Conservation (phyloP, 495 filamentous ascomycete species). For the Cercophora newfieldiana region DNA sequence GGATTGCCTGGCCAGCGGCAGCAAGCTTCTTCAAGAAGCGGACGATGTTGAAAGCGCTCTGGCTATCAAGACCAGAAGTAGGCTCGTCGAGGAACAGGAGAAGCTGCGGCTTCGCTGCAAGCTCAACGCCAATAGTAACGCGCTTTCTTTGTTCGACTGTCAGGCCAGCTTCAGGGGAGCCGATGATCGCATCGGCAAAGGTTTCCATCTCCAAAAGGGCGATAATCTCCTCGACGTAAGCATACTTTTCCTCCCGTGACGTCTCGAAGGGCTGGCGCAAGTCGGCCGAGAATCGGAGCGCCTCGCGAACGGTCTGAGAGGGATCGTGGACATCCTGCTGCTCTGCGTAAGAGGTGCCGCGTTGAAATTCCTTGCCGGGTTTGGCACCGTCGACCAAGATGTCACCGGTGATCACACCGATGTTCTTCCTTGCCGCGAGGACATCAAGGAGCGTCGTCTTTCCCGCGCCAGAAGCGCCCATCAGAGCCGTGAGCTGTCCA, state of each 20-base stretch:
- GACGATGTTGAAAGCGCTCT: slow-evolving; percentile 85
- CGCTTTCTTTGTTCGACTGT: slow-evolving; percentile 90
- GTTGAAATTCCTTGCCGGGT: slow-evolving; percentile 70
- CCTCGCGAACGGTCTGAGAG: slow-evolving; percentile 79
- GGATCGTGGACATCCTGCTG: slow-evolving; percentile 81
- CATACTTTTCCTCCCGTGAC: slow-evolving; percentile 70
- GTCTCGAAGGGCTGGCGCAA: slow-evolving; percentile 74
- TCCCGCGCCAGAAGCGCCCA: slow-evolving; percentile 85
- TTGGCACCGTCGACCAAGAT: slow-evolving; percentile 71
- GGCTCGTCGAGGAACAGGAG: slow-evolving; percentile 90
- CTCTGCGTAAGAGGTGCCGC: slow-evolving; percentile 78
- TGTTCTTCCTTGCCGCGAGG: slow-evolving; percentile 72
- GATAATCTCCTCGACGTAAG: slow-evolving; percentile 82
- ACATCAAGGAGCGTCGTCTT: slow-evolving; percentile 85
- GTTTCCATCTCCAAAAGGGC: slow-evolving; percentile 77
- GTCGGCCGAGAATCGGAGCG: slow-evolving; percentile 79
- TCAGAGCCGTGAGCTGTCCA: slow-evolving; percentile 75
- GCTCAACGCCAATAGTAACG: slow-evolving; percentile 86
- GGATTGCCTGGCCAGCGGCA: slow-evolving; percentile 79
- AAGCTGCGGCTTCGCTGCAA: slow-evolving; percentile 82
- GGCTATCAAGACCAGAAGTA: slow-evolving; percentile 82
- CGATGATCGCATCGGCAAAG: slow-evolving; percentile 84
- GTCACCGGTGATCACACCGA: slow-evolving; percentile 73
- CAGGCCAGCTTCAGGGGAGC: slow-evolving; percentile 71
- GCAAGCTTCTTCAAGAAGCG: slow-evolving; percentile 85